Evolutionary conservation across 1,139 yeast species (phyloP), one percentile per base, ranked within the genome.

Genomic region (Protomyces pachydermus): DNA sequence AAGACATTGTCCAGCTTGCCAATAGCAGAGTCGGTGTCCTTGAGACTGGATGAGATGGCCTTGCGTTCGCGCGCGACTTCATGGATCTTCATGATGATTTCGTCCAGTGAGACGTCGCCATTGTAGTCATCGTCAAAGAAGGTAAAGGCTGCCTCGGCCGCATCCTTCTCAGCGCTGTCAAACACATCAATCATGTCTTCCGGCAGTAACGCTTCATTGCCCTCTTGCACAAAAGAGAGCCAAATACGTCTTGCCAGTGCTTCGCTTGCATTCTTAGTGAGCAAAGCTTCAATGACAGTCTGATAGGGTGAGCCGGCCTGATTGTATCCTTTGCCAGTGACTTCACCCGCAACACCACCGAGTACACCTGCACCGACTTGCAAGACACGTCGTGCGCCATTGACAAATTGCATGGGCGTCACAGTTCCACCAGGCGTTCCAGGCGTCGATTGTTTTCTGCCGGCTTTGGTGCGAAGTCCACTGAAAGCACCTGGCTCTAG

Each of bases 21-120:
- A 67, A 78, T 76, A 16, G 79, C 80, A 42, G 77, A 73, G 62
- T 78, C 79, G 54, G 78, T 76, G 62, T 78, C 80, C 48, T 74
- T 71, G 61, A 78, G 71, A 14, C 79, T 76, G 48, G 73, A 70
- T 64, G 72, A 72, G 62, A 78, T 77, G 39, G 76, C 70, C 66
- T 74, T 73, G 50, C 75, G 69, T 67, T 77, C 79, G 38, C 69
- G 70, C 60, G 76, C 72, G 51, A 78, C 73, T 3, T 72, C 76
- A 23, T 71, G 69, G 12, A 74, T 74, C 34, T 77, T 70, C 6
- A 70, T 61, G 32, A 71, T 69, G 75, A 76, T 76, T 64, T 78
- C 80, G 1, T 76, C 78, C 12, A 77, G 70, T 10, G 76, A 72
- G 55, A 78, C 69, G 42, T 74, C 75, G 14, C 78, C 78, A 60